Percentiles rank a stretch among this genome's conserved stretches.
phyloP scores from a whole-genome alignment of 169 alveolate genomes.

The Neospora caninum region DNA sequence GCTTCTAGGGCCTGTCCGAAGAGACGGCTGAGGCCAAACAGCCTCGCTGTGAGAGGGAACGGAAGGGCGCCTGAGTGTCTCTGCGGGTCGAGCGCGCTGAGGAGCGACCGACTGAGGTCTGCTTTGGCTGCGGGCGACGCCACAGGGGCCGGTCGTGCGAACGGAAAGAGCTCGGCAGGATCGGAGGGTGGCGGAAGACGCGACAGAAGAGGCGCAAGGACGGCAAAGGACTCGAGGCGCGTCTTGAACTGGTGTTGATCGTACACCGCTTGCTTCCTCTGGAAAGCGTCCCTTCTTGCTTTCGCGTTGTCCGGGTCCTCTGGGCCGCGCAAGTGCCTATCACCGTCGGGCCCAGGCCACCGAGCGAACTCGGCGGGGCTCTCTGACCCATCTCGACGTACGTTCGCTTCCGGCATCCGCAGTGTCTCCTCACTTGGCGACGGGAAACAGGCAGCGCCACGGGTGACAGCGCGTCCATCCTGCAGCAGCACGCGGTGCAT shows the following conservation, averaged over 20 bases:
- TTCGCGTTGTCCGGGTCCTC: no score
- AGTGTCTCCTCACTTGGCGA: no score
- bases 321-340: no score
- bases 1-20: conserved; percentile 17
- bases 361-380: no score
- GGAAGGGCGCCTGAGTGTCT: background rate
- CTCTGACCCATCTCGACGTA: no score
- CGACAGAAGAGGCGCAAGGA: background rate
- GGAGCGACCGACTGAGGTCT: background rate
- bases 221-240: background rate
- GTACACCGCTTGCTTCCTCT: no score
- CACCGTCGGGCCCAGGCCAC: no score
- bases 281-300: no score
- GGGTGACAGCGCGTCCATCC: no score
- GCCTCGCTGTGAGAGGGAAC: conserved; percentile 18
- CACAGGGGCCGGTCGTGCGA: background rate
- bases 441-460: no score
- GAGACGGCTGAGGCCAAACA: background rate
- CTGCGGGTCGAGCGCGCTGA: background rate
- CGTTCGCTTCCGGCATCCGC: no score
- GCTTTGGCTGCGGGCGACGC: conserved; percentile 7
- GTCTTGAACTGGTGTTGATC: background rate
- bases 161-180: background rate
- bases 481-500: background rate
- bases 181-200: background rate